These are phyloP conservation scores for Penicillium polonicum DNA, from an alignment of 2,329 filamentous ascomycete species.

Conservation along the genomic window DNA sequence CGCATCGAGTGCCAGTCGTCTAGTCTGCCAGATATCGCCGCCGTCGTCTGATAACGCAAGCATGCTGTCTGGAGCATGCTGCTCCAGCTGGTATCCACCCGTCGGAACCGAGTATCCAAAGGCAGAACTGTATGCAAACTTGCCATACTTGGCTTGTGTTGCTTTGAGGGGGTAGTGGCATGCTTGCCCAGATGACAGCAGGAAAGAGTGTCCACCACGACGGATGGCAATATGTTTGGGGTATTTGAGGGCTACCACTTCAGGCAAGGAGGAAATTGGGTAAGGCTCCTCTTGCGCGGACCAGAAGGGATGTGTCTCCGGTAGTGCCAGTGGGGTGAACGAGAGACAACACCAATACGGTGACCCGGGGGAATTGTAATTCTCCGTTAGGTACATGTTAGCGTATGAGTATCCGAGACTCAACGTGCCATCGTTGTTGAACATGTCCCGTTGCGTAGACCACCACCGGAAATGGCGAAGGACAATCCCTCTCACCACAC, in stretches of 20 bases:
- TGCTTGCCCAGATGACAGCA: slow-evolving; percentile 74
- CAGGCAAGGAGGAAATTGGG: slow-evolving; percentile 56
- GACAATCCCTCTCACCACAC: slow-evolving; percentile 73
- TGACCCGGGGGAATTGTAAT: slow-evolving; percentile 74
- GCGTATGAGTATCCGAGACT: slow-evolving; percentile 76
- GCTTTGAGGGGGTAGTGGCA: slow-evolving; percentile 80
- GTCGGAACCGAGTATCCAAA: slow-evolving; percentile 78
- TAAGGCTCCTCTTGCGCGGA: slow-evolving; percentile 63
- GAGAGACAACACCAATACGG: slow-evolving; percentile 78
- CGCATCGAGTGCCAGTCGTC: slow-evolving; percentile 65
- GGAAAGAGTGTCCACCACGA: slow-evolving; percentile 71
- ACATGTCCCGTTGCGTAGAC: slow-evolving; percentile 72
- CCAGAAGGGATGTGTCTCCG: slow-evolving; percentile 73
- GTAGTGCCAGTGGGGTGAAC: slow-evolving; percentile 71
- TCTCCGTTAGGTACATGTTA: slow-evolving; percentile 79
- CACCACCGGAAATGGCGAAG: slow-evolving; percentile 76
- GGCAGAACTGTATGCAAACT: slow-evolving; percentile 72
- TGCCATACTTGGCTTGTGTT: slow-evolving; percentile 77
- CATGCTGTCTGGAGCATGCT: slow-evolving; percentile 72
- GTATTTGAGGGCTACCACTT: slow-evolving; percentile 61
- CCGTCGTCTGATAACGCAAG: slow-evolving; percentile 74
- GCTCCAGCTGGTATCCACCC: slow-evolving; percentile 71
- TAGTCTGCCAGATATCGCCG: slow-evolving; percentile 75
- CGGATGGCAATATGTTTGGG: slow-evolving; percentile 72
- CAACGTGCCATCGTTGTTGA: slow-evolving; percentile 71